Percentiles rank a stretch among this genome's conserved stretches.
These are phyloP conservation scores for Jatropha podagrica DNA, from an alignment of 441 rosid genomes.

Conservation along the genomic window DNA sequence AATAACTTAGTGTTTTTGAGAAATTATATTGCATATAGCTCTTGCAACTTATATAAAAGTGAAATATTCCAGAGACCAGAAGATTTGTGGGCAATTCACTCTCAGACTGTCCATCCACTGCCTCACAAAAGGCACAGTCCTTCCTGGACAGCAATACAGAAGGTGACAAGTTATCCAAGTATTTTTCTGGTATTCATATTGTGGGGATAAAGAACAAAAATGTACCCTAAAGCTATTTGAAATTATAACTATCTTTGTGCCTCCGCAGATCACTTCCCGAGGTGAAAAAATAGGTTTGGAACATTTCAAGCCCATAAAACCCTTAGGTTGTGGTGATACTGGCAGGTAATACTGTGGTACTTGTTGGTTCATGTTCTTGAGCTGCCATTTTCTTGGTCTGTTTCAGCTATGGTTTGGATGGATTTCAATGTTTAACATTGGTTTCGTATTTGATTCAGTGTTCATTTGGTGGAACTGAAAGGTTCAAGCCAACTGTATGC, in stretches of 20 bases:
- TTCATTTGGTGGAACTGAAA: slow-evolving; percentile 88
- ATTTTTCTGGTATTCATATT: neutral
- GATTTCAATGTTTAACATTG: neutral
- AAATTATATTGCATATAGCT: slow-evolving; percentile 10
- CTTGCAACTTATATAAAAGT: slow-evolving; percentile 18
- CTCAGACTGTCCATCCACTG: slow-evolving; percentile 70
- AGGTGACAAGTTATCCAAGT: slow-evolving; percentile 39
- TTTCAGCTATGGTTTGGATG: neutral
- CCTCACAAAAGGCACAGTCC: slow-evolving; percentile 78
- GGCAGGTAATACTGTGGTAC: slow-evolving; percentile 57
- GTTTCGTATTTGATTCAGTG: slow-evolving; percentile 44
- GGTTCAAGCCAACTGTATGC: slow-evolving; percentile 77
- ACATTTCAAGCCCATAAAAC: slow-evolving; percentile 94
- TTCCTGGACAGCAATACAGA: slow-evolving; percentile 83
- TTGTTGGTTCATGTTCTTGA: too few relatives aligned
- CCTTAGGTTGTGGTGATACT: slow-evolving; percentile 96
- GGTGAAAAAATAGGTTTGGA: slow-evolving; percentile 82
- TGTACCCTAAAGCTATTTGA: neutral
- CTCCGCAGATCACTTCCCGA: slow-evolving; percentile 58
- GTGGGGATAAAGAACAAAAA: neutral
- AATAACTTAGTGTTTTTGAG: neutral
- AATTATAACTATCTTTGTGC: too few relatives aligned
- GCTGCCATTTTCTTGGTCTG: too few relatives aligned
- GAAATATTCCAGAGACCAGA: slow-evolving; percentile 76
- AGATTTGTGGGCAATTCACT: slow-evolving; percentile 92